These are phyloP conservation scores for Senna siamea DNA, from an alignment of 306 rosid species.

Conservation along the genomic window DNA sequence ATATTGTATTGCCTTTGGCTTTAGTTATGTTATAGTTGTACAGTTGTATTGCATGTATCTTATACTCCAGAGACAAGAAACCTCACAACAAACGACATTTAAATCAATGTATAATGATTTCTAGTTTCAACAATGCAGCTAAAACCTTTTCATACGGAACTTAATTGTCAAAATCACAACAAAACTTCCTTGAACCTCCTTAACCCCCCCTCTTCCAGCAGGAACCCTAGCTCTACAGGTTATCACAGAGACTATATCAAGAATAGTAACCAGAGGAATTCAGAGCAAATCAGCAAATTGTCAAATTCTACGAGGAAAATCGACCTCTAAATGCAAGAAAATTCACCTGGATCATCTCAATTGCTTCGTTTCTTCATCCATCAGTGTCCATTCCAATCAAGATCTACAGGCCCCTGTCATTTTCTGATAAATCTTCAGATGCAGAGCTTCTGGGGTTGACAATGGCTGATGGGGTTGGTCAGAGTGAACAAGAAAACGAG, in stretches of 20 bases:
- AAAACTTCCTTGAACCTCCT: neutral
- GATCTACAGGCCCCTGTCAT: neutral
- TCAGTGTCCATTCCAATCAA: slow-evolving; percentile 12
- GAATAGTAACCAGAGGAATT: neutral
- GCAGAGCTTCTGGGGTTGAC: neutral
- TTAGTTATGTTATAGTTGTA: no score
- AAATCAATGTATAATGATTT: neutral
- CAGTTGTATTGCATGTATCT: no score
- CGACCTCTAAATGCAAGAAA: neutral
- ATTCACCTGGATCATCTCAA: slow-evolving; percentile 20
- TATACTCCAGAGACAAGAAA: no score
- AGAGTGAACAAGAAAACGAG: neutral
- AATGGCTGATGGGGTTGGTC: neutral
- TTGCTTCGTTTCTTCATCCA: neutral
- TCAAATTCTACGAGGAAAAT: neutral
- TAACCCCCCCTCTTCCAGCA: neutral
- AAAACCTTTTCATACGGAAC: neutral
- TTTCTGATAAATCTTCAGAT: neutral
- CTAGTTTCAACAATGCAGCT: neutral
- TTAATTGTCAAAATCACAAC: neutral
- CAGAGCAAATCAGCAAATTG: neutral
- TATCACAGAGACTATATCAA: neutral
- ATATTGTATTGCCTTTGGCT: no score
- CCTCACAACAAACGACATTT: neutral
- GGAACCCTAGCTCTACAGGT: slow-evolving; percentile 10